Percentiles rank a stretch among this genome's conserved stretches.
Evolutionary conservation across 2,329 filamentous ascomycete genomes (phyloP).

Genomic region (Trichoderma koningii): DNA sequence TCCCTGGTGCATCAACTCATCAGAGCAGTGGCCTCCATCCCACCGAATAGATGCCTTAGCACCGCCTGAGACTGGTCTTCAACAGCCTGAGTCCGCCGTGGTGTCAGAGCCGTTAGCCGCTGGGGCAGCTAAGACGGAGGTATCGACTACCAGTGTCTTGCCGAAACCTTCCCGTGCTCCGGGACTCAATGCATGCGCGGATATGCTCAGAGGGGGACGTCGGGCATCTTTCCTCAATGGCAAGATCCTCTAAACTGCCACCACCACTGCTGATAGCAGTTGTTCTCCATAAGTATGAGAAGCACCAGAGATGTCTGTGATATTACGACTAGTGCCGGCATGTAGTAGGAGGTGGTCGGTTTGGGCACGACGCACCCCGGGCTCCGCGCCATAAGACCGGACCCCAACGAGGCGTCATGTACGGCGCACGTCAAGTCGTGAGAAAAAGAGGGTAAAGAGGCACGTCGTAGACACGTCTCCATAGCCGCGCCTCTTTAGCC

Average conservation of each 20-base stretch:
- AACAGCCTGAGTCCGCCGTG: not conserved
- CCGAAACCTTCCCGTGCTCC: constrained; percentile 3
- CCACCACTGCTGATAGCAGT: not conserved
- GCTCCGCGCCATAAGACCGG: constrained; percentile 2
- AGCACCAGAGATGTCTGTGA: not conserved
- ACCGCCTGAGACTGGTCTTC: not conserved
- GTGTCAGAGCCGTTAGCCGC: constrained; percentile 11
- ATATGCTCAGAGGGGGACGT: not conserved
- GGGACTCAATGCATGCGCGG: not conserved
- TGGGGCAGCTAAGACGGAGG: not conserved
- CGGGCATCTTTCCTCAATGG: not conserved
- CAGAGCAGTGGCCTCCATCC: not conserved
- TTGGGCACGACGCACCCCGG: constrained; percentile 18
- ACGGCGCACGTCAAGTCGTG: not conserved
- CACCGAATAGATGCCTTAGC: not conserved
- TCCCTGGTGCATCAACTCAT: not conserved
- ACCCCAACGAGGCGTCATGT: constrained; percentile 7
- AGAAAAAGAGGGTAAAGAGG: not conserved
- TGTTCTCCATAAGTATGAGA: too few species aligned
- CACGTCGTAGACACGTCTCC: constrained; percentile 22
- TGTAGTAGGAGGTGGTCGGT: not conserved
- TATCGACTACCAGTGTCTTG: not conserved
- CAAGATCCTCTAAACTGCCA: not conserved
- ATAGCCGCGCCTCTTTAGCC: constrained; percentile 11
- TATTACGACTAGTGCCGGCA: not conserved